Base-by-base conservation (phyloP, 805 yeast species). In the Candida ponderosae region DNA sequence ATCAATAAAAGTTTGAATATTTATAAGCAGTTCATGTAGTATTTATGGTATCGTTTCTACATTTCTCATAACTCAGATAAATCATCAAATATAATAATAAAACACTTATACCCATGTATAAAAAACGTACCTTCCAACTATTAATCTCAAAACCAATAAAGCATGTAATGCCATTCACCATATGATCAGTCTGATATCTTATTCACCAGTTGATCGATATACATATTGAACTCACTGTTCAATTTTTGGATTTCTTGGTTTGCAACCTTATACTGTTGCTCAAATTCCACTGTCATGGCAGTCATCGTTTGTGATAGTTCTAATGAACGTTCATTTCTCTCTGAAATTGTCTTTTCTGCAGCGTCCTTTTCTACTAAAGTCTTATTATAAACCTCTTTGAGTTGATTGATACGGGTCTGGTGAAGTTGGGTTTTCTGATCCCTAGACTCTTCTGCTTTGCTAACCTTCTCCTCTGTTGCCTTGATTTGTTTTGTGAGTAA, bases 391-490 rank as follows among this genome's bases (percentile, higher is more conserved):
- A 59, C 57, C 1, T 50, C 45, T 36, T 65, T 60, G 18, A 67
- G 54, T 28, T 51, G 51, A 15, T 48, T 42, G 46, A 67, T 56
- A 40, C 59, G 63, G 29, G 48, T 51, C 33, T 59, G 60, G 35
- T 60, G 60, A 32, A 59, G 62, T 14, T 45, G 41, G 18, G 51
- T 57, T 38, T 59, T 62, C 31, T 62, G 64, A 15, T 47, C 58
- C 14, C 66, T 62, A 38, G 62, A 70, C 7, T 54, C 54, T 21
- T 56, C 53, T 5, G 65, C 50, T 37, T 65, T 60, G 6, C 41
- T 48, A 4, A 62, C 60, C 42, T 68, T 69, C 19, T 68, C 73
- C 37, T 60, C 67, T 11, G 59, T 54, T 41, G 57, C 63, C 29
- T 59, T 52, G 18, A 68, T 53, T 43, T 69, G 73, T 37, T 67